phyloP scores from a whole-genome alignment of 495 filamentous ascomycete species.

The Durotheca rogersii region DNA sequence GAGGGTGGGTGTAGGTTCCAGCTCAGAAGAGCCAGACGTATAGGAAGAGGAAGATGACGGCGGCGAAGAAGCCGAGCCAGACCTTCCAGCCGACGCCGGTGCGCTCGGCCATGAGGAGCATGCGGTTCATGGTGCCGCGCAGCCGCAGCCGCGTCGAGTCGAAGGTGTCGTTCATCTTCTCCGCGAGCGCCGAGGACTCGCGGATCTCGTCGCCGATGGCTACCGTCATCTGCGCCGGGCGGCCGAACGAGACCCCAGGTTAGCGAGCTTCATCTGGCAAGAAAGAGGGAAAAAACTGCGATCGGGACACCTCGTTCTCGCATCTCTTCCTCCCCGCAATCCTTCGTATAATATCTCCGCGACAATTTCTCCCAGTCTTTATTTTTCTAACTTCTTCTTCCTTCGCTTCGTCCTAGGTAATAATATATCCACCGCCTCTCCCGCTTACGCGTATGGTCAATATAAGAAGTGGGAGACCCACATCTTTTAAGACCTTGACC shows the following conservation, averaged over 20 bases:
- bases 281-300: no score
- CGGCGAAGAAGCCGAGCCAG: conserved; percentile 83
- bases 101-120: conserved; percentile 92
- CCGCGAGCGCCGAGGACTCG: conserved; percentile 76
- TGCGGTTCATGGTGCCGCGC: conserved; percentile 91
- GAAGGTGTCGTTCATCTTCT: conserved; percentile 89
- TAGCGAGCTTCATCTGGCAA: no score
- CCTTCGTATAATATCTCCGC: no score
- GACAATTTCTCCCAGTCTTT: background rate
- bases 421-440: background rate
- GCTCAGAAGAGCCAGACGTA: conserved; percentile 85
- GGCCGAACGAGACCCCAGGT: no score
- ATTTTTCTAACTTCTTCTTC: background rate
- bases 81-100: conserved; percentile 93
- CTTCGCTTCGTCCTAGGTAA: conserved; percentile 2
- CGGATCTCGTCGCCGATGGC: conserved; percentile 95
- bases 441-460: conserved; percentile 22
- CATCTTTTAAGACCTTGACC: conserved; percentile 89
- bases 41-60: conserved; percentile 76
- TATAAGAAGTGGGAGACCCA: conserved; percentile 48
- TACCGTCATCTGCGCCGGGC: conserved; percentile 73
- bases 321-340: no score
- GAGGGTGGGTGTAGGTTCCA: background rate
- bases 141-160: conserved; percentile 78
- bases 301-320: no score